phyloP scores from a whole-genome alignment of 1,284 basidiomycete genomes.

The Sporisorium exsertum region DNA sequence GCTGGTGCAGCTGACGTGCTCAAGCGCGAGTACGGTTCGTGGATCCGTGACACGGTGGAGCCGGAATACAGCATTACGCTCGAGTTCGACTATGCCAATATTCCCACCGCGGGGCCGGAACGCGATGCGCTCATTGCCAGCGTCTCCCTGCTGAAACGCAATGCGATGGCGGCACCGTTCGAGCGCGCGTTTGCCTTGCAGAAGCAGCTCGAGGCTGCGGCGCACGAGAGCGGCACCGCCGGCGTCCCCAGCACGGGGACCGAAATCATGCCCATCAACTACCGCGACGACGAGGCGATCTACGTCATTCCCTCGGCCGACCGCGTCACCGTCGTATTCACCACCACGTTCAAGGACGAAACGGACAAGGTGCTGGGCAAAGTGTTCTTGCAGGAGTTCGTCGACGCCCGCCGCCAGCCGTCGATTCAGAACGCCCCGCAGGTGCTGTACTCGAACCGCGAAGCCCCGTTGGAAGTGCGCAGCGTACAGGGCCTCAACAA shows the following conservation, averaged over 20 bases:
- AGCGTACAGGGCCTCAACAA: slow-evolving; percentile 83
- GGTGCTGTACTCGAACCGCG: slow-evolving; percentile 94
- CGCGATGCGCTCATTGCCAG: slow-evolving; percentile 78
- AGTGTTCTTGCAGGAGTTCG: slow-evolving; percentile 99
- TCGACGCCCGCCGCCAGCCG: slow-evolving; percentile 92
- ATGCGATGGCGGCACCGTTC: slow-evolving; percentile 94
- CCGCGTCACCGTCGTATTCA: slow-evolving; percentile 97
- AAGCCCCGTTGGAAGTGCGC: slow-evolving; percentile 94
- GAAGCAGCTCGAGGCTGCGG: slow-evolving; percentile 78
- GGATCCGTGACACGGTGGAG: slow-evolving; percentile 76
- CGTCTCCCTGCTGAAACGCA: slow-evolving; percentile 88
- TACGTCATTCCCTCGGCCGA: slow-evolving; percentile 92
- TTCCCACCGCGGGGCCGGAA: slow-evolving; percentile 78
- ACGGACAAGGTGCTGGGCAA: slow-evolving; percentile 97
- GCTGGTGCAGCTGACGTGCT: slow-evolving; percentile 88
- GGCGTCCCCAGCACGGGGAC: slow-evolving; percentile 71
- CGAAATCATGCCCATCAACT: slow-evolving; percentile 91
- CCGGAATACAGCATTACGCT: slow-evolving; percentile 90
- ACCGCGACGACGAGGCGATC: slow-evolving; percentile 92
- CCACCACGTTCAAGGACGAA: slow-evolving; percentile 95
- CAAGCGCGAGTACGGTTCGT: slow-evolving; percentile 83
- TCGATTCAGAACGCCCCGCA: slow-evolving; percentile 97
- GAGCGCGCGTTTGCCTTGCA: slow-evolving; percentile 89
- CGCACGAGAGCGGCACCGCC: slow-evolving; percentile 71
- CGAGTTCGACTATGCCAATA: slow-evolving; percentile 84